Percentiles rank a stretch among this genome's conserved stretches.
Conservation (phyloP, 2,329 filamentous ascomycete genomes). For the Aplosporella prunicola region DNA sequence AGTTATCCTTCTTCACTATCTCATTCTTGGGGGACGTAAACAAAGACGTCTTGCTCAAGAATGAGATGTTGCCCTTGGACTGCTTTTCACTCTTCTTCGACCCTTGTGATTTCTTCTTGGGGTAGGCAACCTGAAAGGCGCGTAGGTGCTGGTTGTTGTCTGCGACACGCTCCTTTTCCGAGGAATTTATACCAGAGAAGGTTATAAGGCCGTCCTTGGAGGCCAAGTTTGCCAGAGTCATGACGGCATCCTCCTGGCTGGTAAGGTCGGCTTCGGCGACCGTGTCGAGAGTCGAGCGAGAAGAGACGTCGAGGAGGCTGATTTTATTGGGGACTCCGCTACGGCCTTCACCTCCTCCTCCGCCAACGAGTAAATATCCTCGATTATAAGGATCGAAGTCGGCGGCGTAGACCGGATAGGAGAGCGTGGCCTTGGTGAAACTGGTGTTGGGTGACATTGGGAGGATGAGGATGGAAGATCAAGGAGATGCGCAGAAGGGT, state of each 20-base stretch:
- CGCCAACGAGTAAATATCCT: conserved; percentile 68
- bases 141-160: conserved; percentile 80
- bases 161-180: conserved; percentile 57
- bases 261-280: conserved; percentile 68
- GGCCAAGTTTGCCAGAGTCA: conserved; percentile 63
- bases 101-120: too few species aligned
- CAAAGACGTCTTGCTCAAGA: conserved; percentile 42
- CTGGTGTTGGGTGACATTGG: conserved; percentile 24
- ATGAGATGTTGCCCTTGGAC: conserved; percentile 29
- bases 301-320: conserved; percentile 63
- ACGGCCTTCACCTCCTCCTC: conserved; percentile 64
- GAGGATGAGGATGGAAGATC: background rate
- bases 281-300: conserved; percentile 52
- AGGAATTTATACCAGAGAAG: conserved; percentile 77
- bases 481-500: too few species aligned
- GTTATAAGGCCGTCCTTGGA: conserved; percentile 45
- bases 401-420: conserved; percentile 78
- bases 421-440: conserved; percentile 55
- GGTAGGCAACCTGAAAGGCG: conserved; percentile 56
- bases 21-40: conserved; percentile 35
- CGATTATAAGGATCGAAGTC: conserved; percentile 79
- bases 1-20: conserved; percentile 44
- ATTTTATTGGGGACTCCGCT: conserved; percentile 84
- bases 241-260: conserved; percentile 80
- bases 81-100: conserved; percentile 25